These are phyloP conservation scores for Cladosporium sp. DNA, from an alignment of 2,329 filamentous ascomycete species.

Conservation along the genomic window DNA sequence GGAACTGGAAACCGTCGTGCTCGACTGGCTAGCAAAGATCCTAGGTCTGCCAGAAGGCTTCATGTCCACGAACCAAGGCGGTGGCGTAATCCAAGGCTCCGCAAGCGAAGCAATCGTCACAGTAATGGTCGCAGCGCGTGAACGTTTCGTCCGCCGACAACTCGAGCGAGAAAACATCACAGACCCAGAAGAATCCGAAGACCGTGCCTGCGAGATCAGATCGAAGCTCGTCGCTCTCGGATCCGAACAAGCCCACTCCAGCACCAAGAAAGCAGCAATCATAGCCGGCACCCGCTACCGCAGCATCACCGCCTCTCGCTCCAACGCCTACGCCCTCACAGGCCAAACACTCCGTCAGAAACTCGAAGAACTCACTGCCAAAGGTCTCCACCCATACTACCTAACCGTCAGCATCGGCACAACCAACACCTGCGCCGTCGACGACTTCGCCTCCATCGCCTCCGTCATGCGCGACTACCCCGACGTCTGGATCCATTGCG, in stretches of 20 bases:
- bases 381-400: constrained; percentile 79
- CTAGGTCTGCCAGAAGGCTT: constrained; percentile 70
- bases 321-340: constrained; percentile 67
- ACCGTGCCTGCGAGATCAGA: constrained; percentile 62
- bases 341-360: constrained; percentile 57
- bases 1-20: constrained; percentile 85
- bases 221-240: constrained; percentile 75
- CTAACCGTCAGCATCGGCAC: constrained; percentile 80
- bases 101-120: constrained; percentile 85
- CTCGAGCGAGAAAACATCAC: constrained; percentile 46
- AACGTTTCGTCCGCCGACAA: constrained; percentile 66
- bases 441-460: constrained; percentile 71
- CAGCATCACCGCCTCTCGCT: constrained; percentile 59
- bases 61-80: constrained; percentile 69
- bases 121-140: constrained; percentile 80
- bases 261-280: constrained; percentile 80
- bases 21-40: constrained; percentile 84
- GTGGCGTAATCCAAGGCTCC: constrained; percentile 90
- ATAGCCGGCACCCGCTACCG: constrained; percentile 81
- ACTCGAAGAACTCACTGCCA: constrained; percentile 61
- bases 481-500: constrained; percentile 83
- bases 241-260: constrained; percentile 75
- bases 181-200: constrained; percentile 57
- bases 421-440: constrained; percentile 82
- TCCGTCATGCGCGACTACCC: constrained; percentile 51